Evolutionary conservation across 75 land plant genomes (phyloP), one percentile per base, ranked within the genome.

Genomic region (Pinus tabuliformis): DNA sequence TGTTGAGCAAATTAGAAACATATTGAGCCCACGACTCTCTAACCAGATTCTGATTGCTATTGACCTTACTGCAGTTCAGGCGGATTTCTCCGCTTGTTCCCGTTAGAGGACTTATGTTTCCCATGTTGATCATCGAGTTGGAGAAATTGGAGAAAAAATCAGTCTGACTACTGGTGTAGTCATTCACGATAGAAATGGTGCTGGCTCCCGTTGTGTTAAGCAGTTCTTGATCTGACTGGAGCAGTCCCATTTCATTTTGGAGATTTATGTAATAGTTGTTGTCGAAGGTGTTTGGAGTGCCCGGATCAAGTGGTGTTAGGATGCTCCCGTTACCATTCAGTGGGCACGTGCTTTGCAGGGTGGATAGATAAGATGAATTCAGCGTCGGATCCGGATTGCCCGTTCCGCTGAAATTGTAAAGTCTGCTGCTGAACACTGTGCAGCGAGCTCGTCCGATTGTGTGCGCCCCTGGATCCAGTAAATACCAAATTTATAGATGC

Each of bases 371-470:
- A 15, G 83, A 75, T 1, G 86, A 3, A 77, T 83, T 76, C 6
- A 91, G 59, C 0, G 83, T 75, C 22, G 93, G 87, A 75, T 91
- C 93, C 6, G 91, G 86, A 7, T 73, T 76, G 30, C 80, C 80
- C 3, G 82, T 78, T 22, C 86, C 86, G n/a, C 49, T 82, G 78
- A 84, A 88, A 80, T 89, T 86, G 82, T 86, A 89, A 16, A 93
- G 83, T 0, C 96, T 83, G 36, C 72, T 24, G 59, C 12, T 77
- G 80, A 93, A 81, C 18, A 56, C 20, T 39, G 33, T 11, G 61
- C 96, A 93, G 36, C 76, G 81, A 12, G 96, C 90, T 3, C 85
- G 75, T 22, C 96, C 96, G 68, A 93, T 75, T 22, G 96, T 90
- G 64, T 93, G 95, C 6, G 84, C 92, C 21, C 95, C 95, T 89